Conservation (phyloP, 768 basidiomycete species). For the Tylopilus vinaceipallidus region DNA sequence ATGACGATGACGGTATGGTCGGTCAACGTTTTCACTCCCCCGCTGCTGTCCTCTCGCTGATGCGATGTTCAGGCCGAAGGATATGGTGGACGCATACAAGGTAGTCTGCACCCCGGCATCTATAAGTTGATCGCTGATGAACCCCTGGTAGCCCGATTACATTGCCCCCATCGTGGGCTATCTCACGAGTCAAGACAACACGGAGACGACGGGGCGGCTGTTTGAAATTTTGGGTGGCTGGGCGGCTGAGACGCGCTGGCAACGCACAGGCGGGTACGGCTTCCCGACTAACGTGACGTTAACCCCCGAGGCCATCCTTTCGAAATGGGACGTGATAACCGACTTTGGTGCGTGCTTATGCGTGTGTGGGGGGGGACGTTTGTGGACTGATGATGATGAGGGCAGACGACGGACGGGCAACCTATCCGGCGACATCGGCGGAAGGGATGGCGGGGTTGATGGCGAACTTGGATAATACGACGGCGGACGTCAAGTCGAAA, state of each 20-base stretch:
- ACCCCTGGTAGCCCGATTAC: constrained; percentile 66
- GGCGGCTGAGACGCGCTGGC: constrained; percentile 92
- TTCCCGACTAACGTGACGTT: constrained; percentile 79
- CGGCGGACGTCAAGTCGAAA: constrained; percentile 46
- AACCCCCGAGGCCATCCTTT: constrained; percentile 76
- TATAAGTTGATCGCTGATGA: not conserved
- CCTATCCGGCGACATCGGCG: constrained; percentile 68
- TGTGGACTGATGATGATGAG: not conserved
- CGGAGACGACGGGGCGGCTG: constrained; percentile 65
- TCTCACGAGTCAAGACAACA: constrained; percentile 79
- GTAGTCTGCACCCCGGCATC: constrained; percentile 32
- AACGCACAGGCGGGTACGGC: constrained; percentile 80
- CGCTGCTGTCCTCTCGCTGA: not conserved
- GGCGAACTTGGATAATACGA: constrained; percentile 50
- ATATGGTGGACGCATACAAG: constrained; percentile 89
- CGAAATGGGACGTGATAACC: constrained; percentile 82
- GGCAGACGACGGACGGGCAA: constrained; percentile 76
- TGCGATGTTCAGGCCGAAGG: constrained; percentile 55
- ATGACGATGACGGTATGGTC: constrained; percentile 85
- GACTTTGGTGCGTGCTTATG: constrained; percentile 61
- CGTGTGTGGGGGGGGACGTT: not conserved
- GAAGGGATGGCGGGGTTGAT: constrained; percentile 80
- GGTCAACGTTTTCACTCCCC: constrained; percentile 21
- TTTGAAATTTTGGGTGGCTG: constrained; percentile 92
- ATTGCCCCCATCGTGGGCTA: constrained; percentile 93